phyloP scores from a whole-genome alignment of 306 rosid species.

The Cucurbita argyrosperma region DNA sequence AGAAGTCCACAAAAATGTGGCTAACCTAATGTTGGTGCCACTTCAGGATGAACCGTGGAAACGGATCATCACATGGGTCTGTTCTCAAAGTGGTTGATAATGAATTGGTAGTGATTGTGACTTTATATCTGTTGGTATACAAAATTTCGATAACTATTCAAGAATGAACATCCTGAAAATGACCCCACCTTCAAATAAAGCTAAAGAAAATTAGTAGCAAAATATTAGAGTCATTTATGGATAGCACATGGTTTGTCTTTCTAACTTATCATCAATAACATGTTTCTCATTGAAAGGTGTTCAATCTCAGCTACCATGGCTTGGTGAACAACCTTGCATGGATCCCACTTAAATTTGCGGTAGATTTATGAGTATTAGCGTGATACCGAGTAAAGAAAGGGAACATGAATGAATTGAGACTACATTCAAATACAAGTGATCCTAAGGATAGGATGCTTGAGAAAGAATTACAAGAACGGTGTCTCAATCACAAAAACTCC shows the following conservation, averaged over 20 bases:
- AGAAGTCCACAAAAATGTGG: background rate
- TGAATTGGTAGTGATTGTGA: background rate
- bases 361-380: background rate
- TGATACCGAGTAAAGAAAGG: too few species aligned
- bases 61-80: background rate
- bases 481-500: fast-evolving
- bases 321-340: background rate
- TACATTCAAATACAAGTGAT: too few species aligned
- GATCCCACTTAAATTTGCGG: background rate
- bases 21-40: background rate
- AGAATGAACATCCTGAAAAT: background rate
- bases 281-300: background rate
- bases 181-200: background rate
- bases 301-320: background rate
- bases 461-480: too few species aligned
- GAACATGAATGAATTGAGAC: too few species aligned
- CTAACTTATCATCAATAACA: background rate
- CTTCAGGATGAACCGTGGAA: background rate
- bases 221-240: background rate
- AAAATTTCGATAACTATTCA: background rate
- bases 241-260: background rate
- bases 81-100: too few species aligned
- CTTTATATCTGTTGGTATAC: background rate
- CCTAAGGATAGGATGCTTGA: too few species aligned
- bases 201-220: background rate